Evolutionary conservation across 2,329 filamentous ascomycete genomes (phyloP).

Genomic region (Penicillium freii): DNA sequence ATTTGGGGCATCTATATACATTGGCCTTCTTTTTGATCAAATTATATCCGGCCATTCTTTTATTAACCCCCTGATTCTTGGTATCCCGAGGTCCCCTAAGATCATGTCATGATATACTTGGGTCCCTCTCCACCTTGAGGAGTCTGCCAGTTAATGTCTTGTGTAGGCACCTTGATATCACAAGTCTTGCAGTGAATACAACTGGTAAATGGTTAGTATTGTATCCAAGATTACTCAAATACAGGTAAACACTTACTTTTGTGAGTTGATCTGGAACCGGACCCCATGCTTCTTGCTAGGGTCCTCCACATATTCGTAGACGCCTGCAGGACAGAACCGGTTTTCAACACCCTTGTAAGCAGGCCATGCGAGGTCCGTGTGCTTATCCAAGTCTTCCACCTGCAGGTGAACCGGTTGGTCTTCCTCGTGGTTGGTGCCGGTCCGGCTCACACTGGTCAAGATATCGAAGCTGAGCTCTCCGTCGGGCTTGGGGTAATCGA

Average conservation of each 20-base stretch:
- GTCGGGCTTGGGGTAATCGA: constrained; percentile 96
- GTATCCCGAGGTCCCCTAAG: background rate
- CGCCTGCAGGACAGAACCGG: constrained; percentile 92
- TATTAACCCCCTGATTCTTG: constrained; percentile 3
- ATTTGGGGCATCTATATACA: constrained; percentile 18
- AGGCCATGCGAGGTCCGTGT: constrained; percentile 79
- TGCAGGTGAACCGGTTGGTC: constrained; percentile 96
- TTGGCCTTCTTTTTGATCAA: background rate
- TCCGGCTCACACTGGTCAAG: constrained; percentile 88
- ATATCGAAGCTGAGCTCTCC: constrained; percentile 95
- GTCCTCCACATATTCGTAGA: constrained; percentile 98
- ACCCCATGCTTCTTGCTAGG: constrained; percentile 81
- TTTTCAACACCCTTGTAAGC: constrained; percentile 91
- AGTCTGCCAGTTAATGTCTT: constrained; percentile 97
- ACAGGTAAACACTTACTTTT: constrained; percentile 69
- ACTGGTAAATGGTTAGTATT: constrained; percentile 49
- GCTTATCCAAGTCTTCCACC: constrained; percentile 91
- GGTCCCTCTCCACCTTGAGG: constrained; percentile 83
- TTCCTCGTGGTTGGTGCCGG: constrained; percentile 97
- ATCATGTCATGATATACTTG: constrained; percentile 61
- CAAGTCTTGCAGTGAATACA: constrained; percentile 99
- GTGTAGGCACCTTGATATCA: constrained; percentile 94
- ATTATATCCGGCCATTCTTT: background rate
- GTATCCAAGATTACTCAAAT: background rate
- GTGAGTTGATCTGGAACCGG: constrained; percentile 93